phyloP scores from a whole-genome alignment of 108 stramenopile species.

The Pseudonitzschia multiseries region DNA sequence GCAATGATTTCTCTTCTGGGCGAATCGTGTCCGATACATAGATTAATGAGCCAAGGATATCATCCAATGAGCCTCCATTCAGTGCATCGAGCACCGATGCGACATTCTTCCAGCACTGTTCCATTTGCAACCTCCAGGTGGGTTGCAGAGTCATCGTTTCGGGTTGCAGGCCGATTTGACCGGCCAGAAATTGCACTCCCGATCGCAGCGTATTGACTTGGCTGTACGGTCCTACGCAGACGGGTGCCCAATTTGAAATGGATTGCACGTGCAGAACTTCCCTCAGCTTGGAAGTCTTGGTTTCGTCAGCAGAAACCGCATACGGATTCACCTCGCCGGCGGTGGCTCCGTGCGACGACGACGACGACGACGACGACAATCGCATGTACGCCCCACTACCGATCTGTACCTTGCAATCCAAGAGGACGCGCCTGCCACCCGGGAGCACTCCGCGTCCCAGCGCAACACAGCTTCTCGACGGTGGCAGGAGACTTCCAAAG shows the following conservation, averaged over 20 bases:
- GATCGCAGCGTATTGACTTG: conserved; percentile 90
- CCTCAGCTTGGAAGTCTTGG: conserved; percentile 55
- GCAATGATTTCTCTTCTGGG: conserved; percentile 12
- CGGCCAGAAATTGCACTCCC: conserved; percentile 84
- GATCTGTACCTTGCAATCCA: conserved; percentile 78
- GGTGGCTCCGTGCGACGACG: not conserved
- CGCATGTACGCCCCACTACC: conserved; percentile 76
- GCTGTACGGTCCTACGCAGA: conserved; percentile 98
- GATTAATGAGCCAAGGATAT: conserved; percentile 58
- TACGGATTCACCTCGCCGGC: conserved; percentile 23
- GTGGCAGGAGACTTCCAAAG: conserved; percentile 76
- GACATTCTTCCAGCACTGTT: conserved; percentile 83
- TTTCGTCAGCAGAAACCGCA: conserved; percentile 44
- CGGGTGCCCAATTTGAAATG: conserved; percentile 94
- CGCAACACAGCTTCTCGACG: conserved; percentile 84
- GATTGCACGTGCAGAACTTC: conserved; percentile 94
- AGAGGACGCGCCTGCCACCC: conserved; percentile 66
- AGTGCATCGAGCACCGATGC: conserved; percentile 79
- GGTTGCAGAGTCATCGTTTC: conserved; percentile 77
- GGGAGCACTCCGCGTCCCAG: conserved; percentile 66
- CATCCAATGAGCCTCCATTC: conserved; percentile 62
- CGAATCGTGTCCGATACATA: conserved; percentile 48
- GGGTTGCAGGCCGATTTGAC: conserved; percentile 92
- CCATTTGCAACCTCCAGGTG: conserved; percentile 59
- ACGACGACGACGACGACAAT: not conserved